Percentiles rank a stretch among this genome's conserved stretches.
These are phyloP conservation scores for Pythium graminicola DNA, from an alignment of 352 stramenopile genomes.

Conservation along the genomic window DNA sequence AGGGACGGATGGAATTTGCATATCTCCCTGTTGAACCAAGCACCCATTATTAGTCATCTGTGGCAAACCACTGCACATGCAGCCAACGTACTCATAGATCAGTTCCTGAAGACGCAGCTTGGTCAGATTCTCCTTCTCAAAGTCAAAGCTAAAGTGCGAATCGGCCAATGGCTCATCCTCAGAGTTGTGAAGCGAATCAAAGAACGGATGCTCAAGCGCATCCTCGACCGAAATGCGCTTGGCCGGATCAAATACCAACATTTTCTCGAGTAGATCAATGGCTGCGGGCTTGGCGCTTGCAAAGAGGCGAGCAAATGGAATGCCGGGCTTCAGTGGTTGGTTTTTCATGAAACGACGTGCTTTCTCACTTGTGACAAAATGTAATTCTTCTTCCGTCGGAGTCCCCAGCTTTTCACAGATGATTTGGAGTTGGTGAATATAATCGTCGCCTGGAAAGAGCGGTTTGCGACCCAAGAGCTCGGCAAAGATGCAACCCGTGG, in stretches of 20 bases:
- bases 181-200: conserved; percentile 81
- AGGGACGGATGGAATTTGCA: conserved; percentile 63
- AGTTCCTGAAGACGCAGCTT: conserved; percentile 76
- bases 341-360: conserved; percentile 83
- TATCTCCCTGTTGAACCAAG: conserved; percentile 46
- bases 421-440: conserved; percentile 94
- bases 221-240: conserved; percentile 89
- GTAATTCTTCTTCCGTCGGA: conserved; percentile 91
- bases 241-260: conserved; percentile 91
- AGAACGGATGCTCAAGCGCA: conserved; percentile 85
- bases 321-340: conserved; percentile 69
- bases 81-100: conserved; percentile 83
- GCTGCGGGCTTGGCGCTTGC: conserved; percentile 50
- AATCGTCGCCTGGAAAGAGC: conserved; percentile 94
- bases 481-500: conserved; percentile 98
- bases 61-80: too few species aligned
- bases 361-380: conserved; percentile 95
- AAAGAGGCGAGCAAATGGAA: conserved; percentile 72
- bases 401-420: conserved; percentile 97
- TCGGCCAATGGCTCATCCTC: conserved; percentile 84
- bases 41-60: too few species aligned
- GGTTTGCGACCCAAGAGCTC: conserved; percentile 97
- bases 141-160: conserved; percentile 78
- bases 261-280: conserved; percentile 86
- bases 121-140: conserved; percentile 83